phyloP scores from a whole-genome alignment of 2,329 filamentous ascomycete genomes.

The Parascedosporium putredinis region DNA sequence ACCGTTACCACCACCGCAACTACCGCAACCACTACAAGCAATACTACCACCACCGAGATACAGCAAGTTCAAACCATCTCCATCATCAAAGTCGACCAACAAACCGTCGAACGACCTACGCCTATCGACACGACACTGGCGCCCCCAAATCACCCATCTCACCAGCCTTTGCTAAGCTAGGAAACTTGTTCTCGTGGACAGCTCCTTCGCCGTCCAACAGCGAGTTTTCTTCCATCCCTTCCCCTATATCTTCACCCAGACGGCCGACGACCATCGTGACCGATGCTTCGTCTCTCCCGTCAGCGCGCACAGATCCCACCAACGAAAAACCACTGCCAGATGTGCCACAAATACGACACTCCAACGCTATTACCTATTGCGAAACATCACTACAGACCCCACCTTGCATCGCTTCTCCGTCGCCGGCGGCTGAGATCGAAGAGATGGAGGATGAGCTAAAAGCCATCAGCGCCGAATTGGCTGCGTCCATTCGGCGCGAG shows the following conservation, averaged over 20 bases:
- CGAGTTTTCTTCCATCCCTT: slow-evolving; percentile 43
- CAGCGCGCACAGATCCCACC: slow-evolving; percentile 2
- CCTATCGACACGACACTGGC: not conserved
- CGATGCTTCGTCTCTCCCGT: slow-evolving; percentile 15
- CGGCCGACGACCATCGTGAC: slow-evolving; percentile 24
- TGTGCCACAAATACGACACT: slow-evolving; percentile 24
- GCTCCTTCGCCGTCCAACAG: slow-evolving; percentile 33
- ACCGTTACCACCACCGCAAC: not conserved
- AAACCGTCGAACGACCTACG: not conserved
- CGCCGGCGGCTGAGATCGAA: slow-evolving; percentile 51
- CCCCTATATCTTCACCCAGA: slow-evolving; percentile 32
- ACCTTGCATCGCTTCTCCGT: slow-evolving; percentile 25
- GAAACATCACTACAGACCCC: slow-evolving; percentile 43
- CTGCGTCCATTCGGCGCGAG: slow-evolving; percentile 83
- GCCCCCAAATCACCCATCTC: slow-evolving; percentile 32
- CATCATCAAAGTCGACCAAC: not conserved
- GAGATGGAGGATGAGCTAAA: slow-evolving; percentile 92
- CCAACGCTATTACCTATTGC: slow-evolving; percentile 35
- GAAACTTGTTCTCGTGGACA: slow-evolving; percentile 44
- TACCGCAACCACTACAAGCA: not conserved
- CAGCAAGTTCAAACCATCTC: not conserved
- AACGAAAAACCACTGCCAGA: slow-evolving; percentile 18
- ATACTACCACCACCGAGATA: not conserved
- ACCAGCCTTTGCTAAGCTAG: slow-evolving; percentile 38
- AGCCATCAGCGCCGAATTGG: slow-evolving; percentile 86